These are phyloP conservation scores for Cenchrus fungigraminus DNA, from an alignment of 176 grass and related monocot species.

Conservation along the genomic window DNA sequence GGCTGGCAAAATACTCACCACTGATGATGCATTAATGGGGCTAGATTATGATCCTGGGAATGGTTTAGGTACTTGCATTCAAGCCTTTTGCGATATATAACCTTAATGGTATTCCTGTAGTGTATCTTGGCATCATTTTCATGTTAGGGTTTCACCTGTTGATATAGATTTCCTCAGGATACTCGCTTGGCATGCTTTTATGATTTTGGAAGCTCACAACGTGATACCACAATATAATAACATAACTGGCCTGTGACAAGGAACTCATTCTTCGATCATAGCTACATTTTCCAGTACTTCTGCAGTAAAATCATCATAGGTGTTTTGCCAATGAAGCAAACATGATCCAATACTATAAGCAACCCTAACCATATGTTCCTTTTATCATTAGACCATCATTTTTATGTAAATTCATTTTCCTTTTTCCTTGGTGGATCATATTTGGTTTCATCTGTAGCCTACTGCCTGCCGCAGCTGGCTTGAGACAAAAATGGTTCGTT, in stretches of 20 bases:
- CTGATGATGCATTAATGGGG: constrained; percentile 52
- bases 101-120: constrained; percentile 18
- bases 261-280: not conserved
- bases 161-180: constrained; percentile 4
- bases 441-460: not conserved
- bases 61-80: constrained; percentile 62
- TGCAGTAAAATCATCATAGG: not conserved
- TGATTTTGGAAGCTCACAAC: constrained; percentile 14
- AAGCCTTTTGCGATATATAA: constrained; percentile 31
- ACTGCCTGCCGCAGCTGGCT: not conserved
- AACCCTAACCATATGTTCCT: not conserved
- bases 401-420: not conserved
- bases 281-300: constrained; percentile 19
- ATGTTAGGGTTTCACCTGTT: not conserved
- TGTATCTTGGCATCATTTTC: constrained; percentile 16
- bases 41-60: constrained; percentile 68
- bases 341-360: not conserved
- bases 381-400: not conserved
- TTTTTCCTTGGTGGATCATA: not conserved
- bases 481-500: not conserved
- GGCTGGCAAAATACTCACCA: constrained; percentile 47
- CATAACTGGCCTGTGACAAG: constrained; percentile 5
- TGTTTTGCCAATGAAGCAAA: constrained; percentile 16
- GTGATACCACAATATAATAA: not conserved
- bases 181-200: constrained; percentile 20